These are phyloP conservation scores for Batrachochytrium dendrobatidis DNA, from an alignment of 371 early-diverging fungal genomes.

Conservation along the genomic window DNA sequence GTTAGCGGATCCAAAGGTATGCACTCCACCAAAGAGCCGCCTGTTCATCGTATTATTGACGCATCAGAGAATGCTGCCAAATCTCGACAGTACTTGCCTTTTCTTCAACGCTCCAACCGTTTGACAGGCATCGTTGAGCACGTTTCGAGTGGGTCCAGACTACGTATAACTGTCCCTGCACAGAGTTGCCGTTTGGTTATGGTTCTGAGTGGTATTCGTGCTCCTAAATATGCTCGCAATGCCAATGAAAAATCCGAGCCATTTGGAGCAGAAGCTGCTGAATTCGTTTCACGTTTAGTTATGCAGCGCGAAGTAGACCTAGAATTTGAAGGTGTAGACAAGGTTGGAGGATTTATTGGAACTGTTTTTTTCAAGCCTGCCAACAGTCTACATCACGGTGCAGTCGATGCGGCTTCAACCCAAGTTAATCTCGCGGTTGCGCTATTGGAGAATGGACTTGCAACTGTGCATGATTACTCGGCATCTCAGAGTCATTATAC, in stretches of 20 bases:
- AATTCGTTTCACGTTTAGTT: constrained; percentile 52
- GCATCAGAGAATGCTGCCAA: constrained; percentile 63
- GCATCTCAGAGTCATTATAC: constrained; percentile 71
- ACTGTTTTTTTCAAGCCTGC: constrained; percentile 50
- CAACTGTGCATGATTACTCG: constrained; percentile 72
- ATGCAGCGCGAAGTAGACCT: constrained; percentile 91
- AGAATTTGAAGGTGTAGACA: constrained; percentile 77
- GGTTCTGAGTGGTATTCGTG: constrained; percentile 59
- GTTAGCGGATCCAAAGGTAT: constrained; percentile 63
- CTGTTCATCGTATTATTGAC: constrained; percentile 48
- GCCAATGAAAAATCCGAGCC: constrained; percentile 74
- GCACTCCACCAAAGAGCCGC: constrained; percentile 71
- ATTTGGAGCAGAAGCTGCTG: constrained; percentile 76
- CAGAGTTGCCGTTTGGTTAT: constrained; percentile 78
- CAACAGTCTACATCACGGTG: no score
- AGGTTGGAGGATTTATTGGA: constrained; percentile 86
- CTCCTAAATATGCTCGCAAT: constrained; percentile 63
- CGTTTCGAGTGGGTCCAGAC: constrained; percentile 75
- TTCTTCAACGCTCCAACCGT: constrained; percentile 69
- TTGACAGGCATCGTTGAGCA: constrained; percentile 77
- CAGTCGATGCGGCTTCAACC: constrained; percentile 8
- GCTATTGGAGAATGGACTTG: constrained; percentile 74
- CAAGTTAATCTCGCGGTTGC: constrained; percentile 30
- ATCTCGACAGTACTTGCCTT: constrained; percentile 77
- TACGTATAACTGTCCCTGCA: constrained; percentile 74